Base-by-base conservation (phyloP, 768 basidiomycete genomes). In the Hemileccinum rubropunctum region DNA sequence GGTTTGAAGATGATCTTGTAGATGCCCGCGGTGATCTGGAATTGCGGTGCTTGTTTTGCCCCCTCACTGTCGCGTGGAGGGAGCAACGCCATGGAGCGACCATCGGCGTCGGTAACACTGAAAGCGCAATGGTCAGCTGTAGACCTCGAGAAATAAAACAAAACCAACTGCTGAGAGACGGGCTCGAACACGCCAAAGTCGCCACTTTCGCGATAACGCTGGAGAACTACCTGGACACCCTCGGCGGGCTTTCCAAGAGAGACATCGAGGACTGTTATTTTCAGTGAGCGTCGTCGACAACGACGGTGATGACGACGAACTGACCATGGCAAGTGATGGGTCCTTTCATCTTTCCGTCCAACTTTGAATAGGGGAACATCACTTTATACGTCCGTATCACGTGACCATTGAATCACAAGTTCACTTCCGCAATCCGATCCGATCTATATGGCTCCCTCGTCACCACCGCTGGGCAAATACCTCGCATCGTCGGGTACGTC, bases 321-420 rank as follows among this genome's bases (percentile, higher is more conserved):
- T 48, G 57, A 91, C 93, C 86, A 52, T 97, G 94, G 66, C 94
- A 95, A 33, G 94, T 97, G 53, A 97, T 89, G 2, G 91, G 89
- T 5, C 93, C 91, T 61, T 79, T 84, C 37, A 75, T 69, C 73
- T 20, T 30, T 20, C 20, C 6, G 23, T 23, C 23, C 23, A 23
- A 6, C 23, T 23, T 23, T 20, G 12, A 14, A n/a, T 14, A 40
- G 37, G 26, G 7, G 34, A 20, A 42, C 12, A 26, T 17, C 4
- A 27, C 23, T 10, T 6, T 18, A 36, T 30, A 11, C 27, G 14
- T 33, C n/a, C n/a, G n/a, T n/a, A n/a, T n/a, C 34, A 54, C 53
- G 59, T 61, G 57, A 56, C 32, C 28, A 8, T 13, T 3, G 13
- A 30, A 23, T 35, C 21, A 1, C 5, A 23, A 23, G 6, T 6